Evolutionary conservation across 345 rosid species (phyloP), one percentile per base, ranked within the genome.

Genomic region (Corchorus capsularis): DNA sequence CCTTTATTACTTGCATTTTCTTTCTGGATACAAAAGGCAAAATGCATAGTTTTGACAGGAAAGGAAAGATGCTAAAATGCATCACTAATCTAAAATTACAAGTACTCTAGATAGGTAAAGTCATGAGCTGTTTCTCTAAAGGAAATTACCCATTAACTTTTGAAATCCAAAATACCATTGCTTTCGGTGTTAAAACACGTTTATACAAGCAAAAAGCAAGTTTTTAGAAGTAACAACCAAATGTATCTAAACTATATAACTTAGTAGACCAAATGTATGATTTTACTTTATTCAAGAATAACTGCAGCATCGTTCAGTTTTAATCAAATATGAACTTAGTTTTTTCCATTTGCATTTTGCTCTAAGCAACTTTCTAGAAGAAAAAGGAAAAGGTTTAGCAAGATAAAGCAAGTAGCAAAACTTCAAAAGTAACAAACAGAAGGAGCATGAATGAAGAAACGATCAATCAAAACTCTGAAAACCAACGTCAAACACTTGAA

Each of bases 401-500:
- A 57, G 3, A 57, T 1, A 57, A 57, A 57, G 59, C 57, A 49
- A 69, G 22, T 14, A 67, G 41, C n/a, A 27, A 67, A 67, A 13
- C 27, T 39, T 39, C 43, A 39, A 39, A 39, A 39, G 37, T n/a
- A 69, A 69, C 59, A 20, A 63, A 52, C 5, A 61, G 37, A 54
- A 15, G 67, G 32, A 77, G 45, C 35, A 74, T 32, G 16, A 22
- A 27, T 46, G 3, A 47, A 61, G 7, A 63, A n/a, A 32, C 8
- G 49, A 49, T 52, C 59, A 62, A 63, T 34, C 43, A 13, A 19
- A 71, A 54, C 55, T 16, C 72, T 14, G 22, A 15, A 14, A 32
- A 49, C 72, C 72, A 20, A 47, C 22, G 72, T 69, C 52, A 20
- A 69, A 32, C 22, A 69, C 10, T 57, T 20, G 41, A 59, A 46